phyloP scores from a whole-genome alignment of 768 basidiomycete genomes.

The Kwoniella mangroviensis region DNA sequence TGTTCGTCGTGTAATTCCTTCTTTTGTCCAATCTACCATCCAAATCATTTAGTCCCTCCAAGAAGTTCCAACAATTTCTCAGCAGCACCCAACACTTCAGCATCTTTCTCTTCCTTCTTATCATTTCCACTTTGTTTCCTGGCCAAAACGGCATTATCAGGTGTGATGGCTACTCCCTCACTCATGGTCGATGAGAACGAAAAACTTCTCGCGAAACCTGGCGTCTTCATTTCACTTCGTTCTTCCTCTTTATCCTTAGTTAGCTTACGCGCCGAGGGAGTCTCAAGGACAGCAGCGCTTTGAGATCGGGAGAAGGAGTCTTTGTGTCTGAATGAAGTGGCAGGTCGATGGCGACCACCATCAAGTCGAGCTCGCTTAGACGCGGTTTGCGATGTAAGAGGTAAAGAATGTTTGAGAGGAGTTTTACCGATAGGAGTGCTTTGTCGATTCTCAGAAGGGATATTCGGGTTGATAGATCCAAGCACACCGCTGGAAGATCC shows the following conservation, averaged over 20 bases:
- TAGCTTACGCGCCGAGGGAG: not conserved
- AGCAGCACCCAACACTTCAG: slow-evolving; percentile 29
- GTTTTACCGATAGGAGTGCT: not conserved
- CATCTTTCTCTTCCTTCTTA: slow-evolving; percentile 20
- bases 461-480: slow-evolving; percentile 11
- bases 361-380: slow-evolving; percentile 22
- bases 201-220: slow-evolving; percentile 24
- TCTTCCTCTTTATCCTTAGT: not conserved
- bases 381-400: not conserved
- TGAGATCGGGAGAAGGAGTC: slow-evolving; percentile 33
- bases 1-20: not conserved
- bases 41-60: slow-evolving; percentile 9
- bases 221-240: slow-evolving; percentile 19
- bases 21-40: not conserved
- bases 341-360: slow-evolving; percentile 11
- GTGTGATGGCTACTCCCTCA: slow-evolving; percentile 17
- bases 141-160: slow-evolving; percentile 10
- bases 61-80: slow-evolving; percentile 28
- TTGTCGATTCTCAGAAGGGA: not conserved
- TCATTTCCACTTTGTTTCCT: not conserved
- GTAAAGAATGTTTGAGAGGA: slow-evolving; percentile 13
- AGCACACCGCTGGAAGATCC: not conserved
- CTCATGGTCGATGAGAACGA: slow-evolving; percentile 17
- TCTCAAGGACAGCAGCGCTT: slow-evolving; percentile 17
- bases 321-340: slow-evolving; percentile 15